phyloP scores from a whole-genome alignment of 2,329 filamentous ascomycete genomes.

The Xylariaceae sp. region DNA sequence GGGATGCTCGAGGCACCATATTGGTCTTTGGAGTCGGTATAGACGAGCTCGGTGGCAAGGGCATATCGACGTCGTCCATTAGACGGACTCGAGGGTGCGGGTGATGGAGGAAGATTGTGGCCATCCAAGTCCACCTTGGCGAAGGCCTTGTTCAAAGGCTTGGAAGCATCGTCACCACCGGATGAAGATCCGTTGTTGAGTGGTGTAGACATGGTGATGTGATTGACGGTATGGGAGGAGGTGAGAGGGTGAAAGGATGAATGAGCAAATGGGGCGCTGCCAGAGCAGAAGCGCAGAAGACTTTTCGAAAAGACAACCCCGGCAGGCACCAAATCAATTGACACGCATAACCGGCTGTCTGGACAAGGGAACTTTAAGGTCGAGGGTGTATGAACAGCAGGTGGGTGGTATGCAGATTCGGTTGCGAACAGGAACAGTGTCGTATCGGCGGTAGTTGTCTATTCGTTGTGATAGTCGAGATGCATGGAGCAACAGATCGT shows the following conservation, averaged over 20 bases:
- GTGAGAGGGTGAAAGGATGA: neutral
- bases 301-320: too few species aligned
- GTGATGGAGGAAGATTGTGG: slow-evolving; percentile 83
- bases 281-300: too few species aligned
- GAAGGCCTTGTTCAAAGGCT: slow-evolving; percentile 51
- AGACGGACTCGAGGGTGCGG: slow-evolving; percentile 85
- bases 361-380: too few species aligned
- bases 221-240: too few species aligned
- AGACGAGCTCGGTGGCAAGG: slow-evolving; percentile 92
- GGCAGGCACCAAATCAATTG: too few species aligned
- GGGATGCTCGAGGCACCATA: slow-evolving; percentile 95
- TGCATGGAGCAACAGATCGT: too few species aligned
- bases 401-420: too few species aligned
- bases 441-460: too few species aligned
- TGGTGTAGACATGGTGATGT: slow-evolving; percentile 22
- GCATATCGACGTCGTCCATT: slow-evolving; percentile 82
- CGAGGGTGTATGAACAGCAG: too few species aligned
- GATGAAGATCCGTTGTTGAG: slow-evolving; percentile 30
- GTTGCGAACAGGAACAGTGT: too few species aligned
- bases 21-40: slow-evolving; percentile 93
- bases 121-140: slow-evolving; percentile 74
- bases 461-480: too few species aligned
- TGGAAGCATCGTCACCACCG: slow-evolving; percentile 34
- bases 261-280: neutral
- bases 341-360: too few species aligned